Conservation (phyloP, 73 alveolate species). For the Tetrahymena malaccensis region DNA sequence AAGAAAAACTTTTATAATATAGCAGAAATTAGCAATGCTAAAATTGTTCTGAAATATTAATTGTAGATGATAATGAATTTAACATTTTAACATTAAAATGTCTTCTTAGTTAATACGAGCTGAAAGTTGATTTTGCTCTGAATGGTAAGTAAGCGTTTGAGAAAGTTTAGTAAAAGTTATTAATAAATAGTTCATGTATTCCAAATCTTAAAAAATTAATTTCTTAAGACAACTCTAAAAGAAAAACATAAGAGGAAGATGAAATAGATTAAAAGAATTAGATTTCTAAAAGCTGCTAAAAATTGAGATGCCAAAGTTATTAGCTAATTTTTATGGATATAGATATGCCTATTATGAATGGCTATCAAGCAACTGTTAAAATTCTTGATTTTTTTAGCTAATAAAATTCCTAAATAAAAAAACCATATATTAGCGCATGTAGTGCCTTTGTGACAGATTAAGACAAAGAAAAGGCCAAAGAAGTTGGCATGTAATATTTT, state of each 20-base stretch:
- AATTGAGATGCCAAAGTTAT: neutral
- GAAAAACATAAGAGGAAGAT: neutral
- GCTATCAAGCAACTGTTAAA: neutral
- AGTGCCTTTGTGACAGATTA: neutral
- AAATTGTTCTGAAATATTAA: neutral
- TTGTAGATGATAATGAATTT: neutral
- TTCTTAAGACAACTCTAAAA: neutral
- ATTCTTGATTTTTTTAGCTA: neutral
- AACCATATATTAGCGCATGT: neutral
- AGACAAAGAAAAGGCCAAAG: neutral
- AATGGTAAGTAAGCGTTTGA: neutral
- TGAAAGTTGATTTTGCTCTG: neutral
- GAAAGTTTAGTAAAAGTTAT: neutral
- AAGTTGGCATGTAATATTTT: neutral
- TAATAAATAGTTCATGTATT: neutral
- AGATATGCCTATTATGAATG: neutral
- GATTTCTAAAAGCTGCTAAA: neutral
- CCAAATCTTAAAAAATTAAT: neutral
- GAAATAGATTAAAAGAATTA: neutral
- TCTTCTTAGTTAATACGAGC: neutral
- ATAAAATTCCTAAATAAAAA: neutral
- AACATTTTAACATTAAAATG: neutral
- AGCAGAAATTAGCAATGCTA: neutral
- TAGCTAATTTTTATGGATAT: neutral
- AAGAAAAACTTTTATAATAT: neutral